Evolutionary conservation across 768 basidiomycete genomes (phyloP).

Genomic region (Phlebiopsis flavidoalba): DNA sequence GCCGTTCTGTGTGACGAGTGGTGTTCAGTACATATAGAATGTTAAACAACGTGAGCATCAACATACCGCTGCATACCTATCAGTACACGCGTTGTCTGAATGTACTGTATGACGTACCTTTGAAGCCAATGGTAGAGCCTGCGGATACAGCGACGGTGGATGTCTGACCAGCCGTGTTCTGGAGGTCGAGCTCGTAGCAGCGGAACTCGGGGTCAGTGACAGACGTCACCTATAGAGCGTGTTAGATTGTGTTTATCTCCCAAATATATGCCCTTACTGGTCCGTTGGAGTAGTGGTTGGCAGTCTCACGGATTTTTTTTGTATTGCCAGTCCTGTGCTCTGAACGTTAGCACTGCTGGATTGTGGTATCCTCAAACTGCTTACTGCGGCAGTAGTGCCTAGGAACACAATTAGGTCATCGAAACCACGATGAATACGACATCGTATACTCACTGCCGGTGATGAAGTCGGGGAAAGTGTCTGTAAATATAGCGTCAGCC

Average conservation of each 20-base stretch:
- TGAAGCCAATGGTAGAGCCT: conserved; percentile 25
- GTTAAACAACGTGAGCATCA: neutral
- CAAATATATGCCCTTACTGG: conserved; percentile 18
- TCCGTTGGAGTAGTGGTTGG: conserved; percentile 25
- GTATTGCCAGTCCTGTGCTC: conserved; percentile 23
- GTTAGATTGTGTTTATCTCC: neutral
- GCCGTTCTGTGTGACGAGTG: conserved; percentile 11
- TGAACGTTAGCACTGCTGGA: neutral
- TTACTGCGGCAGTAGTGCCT: conserved; percentile 5
- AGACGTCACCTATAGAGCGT: conserved; percentile 23
- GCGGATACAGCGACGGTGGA: conserved; percentile 22
- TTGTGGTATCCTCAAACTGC: neutral
- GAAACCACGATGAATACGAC: neutral
- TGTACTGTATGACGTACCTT: conserved; percentile 6
- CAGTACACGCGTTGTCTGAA: neutral
- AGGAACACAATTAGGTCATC: neutral
- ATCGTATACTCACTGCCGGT: conserved; percentile 14
- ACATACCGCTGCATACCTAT: conserved; percentile 2
- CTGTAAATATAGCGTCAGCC: conserved; percentile 9
- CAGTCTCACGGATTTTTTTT: conserved; percentile 28
- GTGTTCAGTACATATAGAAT: neutral
- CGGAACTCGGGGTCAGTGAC: conserved; percentile 26
- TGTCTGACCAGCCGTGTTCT: conserved; percentile 20
- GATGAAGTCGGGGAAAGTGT: conserved; percentile 29
- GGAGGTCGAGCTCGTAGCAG: conserved; percentile 28